phyloP scores from a whole-genome alignment of 257 asterid genomes.

The Fraxinus americana region DNA sequence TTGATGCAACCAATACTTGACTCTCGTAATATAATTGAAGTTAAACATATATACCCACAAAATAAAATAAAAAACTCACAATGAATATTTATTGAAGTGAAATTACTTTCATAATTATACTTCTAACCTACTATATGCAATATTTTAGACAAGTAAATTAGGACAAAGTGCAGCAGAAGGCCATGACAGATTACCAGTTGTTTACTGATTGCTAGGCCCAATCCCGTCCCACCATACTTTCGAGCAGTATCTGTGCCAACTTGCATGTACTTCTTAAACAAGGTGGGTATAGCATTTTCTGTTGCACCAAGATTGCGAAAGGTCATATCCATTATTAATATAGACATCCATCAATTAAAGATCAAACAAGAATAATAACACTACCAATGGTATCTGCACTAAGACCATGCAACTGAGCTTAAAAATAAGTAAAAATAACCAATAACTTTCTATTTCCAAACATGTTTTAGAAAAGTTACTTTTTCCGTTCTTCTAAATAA shows the following conservation, averaged over 20 bases:
- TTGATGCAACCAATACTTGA: no score
- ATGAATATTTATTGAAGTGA: not conserved
- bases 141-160: not conserved
- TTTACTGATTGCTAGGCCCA: constrained; percentile 91
- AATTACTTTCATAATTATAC: not conserved
- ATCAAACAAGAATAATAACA: not conserved
- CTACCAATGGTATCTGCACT: not conserved
- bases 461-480: not conserved
- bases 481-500: no score
- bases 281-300: constrained; percentile 74
- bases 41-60: not conserved
- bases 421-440: not conserved
- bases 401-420: not conserved
- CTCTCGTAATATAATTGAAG: no score
- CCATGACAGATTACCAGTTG: constrained; percentile 58
- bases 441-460: not conserved
- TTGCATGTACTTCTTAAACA: constrained; percentile 96
- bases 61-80: not conserved
- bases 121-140: not conserved
- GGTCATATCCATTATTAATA: not conserved
- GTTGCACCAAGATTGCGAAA: constrained; percentile 23
- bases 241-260: constrained; percentile 89
- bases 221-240: constrained; percentile 93
- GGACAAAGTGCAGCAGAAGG: not conserved
- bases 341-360: not conserved